Evolutionary conservation across 768 basidiomycete species (phyloP), one percentile per base, ranked within the genome.

Genomic region (Crepidotus variabilis): DNA sequence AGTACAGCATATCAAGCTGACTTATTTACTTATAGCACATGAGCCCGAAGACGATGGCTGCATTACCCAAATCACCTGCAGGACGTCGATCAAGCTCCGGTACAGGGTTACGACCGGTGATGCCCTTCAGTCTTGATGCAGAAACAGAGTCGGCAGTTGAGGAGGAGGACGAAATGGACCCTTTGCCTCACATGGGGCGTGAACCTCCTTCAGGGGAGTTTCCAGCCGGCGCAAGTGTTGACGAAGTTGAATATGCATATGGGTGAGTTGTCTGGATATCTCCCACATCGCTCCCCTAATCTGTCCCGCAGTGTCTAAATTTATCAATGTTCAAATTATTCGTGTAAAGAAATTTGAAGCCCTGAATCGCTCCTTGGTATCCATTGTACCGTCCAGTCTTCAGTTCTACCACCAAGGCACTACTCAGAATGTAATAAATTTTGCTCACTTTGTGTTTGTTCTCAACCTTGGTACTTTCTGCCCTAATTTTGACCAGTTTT

Each of bases 11-110:
- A 28, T 28, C 28, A 8, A 28, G 4, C 28, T 28, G 28, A 28
- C 28, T 28, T 28, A 4, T 3, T 28, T 8, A 8, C 20, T 51
- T 49, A 18, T 60, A 94, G 94, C 94, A 96, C 66, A 90, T 98
- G 88, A 96, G 95, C 61, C 93, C 94, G 2, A 91, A 92, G 72
- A 95, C 94, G 2, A 90, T 98, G 85, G 90, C 91, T 11, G 89
- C 93, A 8, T 76, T 98, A 48, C 91, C 94, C 0, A 94, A 94
- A 69, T 95, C 93, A 0, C 94, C 94, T 16, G 88, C 88, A 14
- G 87, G 89, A 45, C 82, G 94, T 22, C 82, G 94, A 22, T 90
- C 91, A 33, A 92, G 90, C 59, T 89, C 92, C 6, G 92, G 92
- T 33, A 82, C 82, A 23, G 86, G 92, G 13, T 80, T 98, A 49